Evolutionary conservation across 441 rosid genomes (phyloP).

Genomic region (Manihot esculenta): DNA sequence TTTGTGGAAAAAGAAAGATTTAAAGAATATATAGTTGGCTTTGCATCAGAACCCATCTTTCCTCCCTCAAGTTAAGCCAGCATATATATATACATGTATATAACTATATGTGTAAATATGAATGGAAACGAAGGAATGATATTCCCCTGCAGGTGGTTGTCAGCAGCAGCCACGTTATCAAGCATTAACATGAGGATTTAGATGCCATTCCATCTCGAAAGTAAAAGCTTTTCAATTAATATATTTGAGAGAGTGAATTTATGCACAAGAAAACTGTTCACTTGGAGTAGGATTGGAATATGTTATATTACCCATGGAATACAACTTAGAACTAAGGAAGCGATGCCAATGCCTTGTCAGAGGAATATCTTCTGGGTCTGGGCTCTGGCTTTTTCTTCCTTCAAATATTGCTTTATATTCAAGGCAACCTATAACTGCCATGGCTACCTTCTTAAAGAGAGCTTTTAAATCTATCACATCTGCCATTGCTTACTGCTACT

Average conservation of each 20-base stretch:
- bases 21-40: conserved; percentile 42
- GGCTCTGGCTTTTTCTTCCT: conserved; percentile 27
- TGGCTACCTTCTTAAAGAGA: conserved; percentile 46
- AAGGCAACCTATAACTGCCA: conserved; percentile 20
- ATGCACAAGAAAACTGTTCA: conserved; percentile 25
- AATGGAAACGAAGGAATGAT: conserved; percentile 18
- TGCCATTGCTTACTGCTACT: conserved; percentile 53
- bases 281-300: conserved; percentile 34
- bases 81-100: not conserved
- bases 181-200: conserved; percentile 18
- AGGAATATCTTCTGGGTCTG: conserved; percentile 47
- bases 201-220: conserved; percentile 47
- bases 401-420: conserved; percentile 14
- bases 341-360: conserved; percentile 33
- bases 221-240: not conserved
- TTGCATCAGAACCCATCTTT: conserved; percentile 36
- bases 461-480: conserved; percentile 56
- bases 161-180: conserved; percentile 34
- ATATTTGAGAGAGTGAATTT: conserved; percentile 13
- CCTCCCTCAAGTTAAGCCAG: conserved; percentile 27
- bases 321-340: conserved; percentile 34
- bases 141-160: conserved; percentile 32
- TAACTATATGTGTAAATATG: not conserved
- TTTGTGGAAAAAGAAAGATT: conserved; percentile 28
- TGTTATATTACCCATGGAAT: conserved; percentile 30